phyloP scores from a whole-genome alignment of 2,329 filamentous ascomycete genomes.

The Plectosphaerella plurivora region DNA sequence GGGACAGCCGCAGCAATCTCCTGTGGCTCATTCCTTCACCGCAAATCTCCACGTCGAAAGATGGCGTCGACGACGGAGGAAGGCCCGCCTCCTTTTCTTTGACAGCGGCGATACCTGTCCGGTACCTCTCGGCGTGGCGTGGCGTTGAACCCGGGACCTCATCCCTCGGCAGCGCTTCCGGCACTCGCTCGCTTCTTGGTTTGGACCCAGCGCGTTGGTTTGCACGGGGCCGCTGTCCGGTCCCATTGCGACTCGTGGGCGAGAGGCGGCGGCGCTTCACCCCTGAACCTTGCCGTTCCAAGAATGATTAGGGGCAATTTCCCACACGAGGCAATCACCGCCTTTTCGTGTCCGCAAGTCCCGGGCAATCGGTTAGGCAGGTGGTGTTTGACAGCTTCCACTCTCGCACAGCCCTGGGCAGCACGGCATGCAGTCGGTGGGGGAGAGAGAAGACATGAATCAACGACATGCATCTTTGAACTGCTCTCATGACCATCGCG shows the following conservation, averaged over 20 bases:
- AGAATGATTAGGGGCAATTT: neutral
- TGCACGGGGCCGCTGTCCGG: neutral
- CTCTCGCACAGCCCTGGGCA: too few relatives aligned
- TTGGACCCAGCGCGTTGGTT: neutral
- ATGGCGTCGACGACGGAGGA: too few relatives aligned
- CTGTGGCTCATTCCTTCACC: too few relatives aligned
- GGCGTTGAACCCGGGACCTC: neutral
- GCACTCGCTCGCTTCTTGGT: constrained; percentile 14
- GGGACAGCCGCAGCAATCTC: too few relatives aligned
- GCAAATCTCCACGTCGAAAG: too few relatives aligned
- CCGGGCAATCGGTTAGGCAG: neutral
- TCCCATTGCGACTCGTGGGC: too few relatives aligned
- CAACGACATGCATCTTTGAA: too few relatives aligned
- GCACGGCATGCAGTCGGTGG: too few relatives aligned
- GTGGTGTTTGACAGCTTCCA: too few relatives aligned
- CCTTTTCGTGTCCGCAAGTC: neutral
- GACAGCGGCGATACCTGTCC: constrained; percentile 1
- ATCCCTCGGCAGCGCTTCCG: constrained; percentile 20
- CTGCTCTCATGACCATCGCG: too few relatives aligned
- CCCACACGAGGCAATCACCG: neutral
- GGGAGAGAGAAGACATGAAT: too few relatives aligned
- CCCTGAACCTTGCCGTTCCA: neutral
- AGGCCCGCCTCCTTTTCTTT: too few relatives aligned
- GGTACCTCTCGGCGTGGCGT: neutral
- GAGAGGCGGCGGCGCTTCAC: neutral